These are phyloP conservation scores for Aureobasidium sp. DNA, from an alignment of 2,329 filamentous ascomycete species.

Conservation along the genomic window DNA sequence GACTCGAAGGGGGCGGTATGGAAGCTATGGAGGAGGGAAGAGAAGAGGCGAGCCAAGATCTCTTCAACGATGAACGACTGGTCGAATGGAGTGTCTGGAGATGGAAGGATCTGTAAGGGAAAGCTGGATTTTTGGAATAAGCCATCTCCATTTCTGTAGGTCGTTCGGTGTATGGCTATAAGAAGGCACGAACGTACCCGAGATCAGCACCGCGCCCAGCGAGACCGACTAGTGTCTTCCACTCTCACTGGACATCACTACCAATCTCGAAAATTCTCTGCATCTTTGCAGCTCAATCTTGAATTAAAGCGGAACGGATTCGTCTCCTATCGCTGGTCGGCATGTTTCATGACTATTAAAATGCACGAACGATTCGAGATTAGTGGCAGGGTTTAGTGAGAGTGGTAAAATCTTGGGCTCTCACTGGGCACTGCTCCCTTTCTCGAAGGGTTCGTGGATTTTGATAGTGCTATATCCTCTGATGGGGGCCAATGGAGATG, in stretches of 20 bases:
- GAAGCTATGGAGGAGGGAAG: slow-evolving; percentile 30
- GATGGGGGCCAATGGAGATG: too few relatives aligned
- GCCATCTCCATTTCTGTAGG: neutral
- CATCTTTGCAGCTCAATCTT: neutral
- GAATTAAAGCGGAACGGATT: too few relatives aligned
- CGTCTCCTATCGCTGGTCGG: neutral
- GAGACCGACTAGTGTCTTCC: neutral
- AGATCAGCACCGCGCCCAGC: neutral
- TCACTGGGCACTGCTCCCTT: neutral
- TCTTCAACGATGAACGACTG: slow-evolving; percentile 32
- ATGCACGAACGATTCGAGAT: neutral
- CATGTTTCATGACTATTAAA: neutral
- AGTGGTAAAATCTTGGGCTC: neutral
- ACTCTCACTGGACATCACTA: neutral
- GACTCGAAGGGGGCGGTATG: slow-evolving; percentile 32
- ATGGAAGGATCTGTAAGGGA: slow-evolving; percentile 30
- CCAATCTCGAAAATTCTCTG: neutral
- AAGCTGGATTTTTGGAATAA: neutral
- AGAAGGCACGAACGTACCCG: neutral
- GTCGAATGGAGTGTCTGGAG: slow-evolving; percentile 34
- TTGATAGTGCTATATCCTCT: neutral
- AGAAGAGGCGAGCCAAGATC: slow-evolving; percentile 23
- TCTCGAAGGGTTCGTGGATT: neutral
- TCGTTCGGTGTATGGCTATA: neutral
- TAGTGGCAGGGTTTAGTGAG: neutral